Evolutionary conservation across 2,329 filamentous ascomycete species (phyloP).

Genomic region (Fusarium hainanense): DNA sequence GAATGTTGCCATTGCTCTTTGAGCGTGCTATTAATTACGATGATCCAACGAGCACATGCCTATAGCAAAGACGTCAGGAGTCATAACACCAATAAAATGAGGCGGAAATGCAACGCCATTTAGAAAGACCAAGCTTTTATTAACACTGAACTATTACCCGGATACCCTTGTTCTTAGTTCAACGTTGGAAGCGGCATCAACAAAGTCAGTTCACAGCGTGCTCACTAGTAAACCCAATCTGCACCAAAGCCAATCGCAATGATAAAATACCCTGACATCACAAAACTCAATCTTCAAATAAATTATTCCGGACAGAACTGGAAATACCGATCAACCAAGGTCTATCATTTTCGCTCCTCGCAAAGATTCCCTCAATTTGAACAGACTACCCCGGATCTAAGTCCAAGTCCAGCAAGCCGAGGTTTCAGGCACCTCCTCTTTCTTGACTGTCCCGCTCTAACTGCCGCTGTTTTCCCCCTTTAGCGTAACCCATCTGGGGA

Average conservation of each 20-base stretch:
- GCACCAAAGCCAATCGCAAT: background rate
- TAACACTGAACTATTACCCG: background rate
- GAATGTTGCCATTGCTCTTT: background rate
- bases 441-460: background rate
- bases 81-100: background rate
- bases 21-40: background rate
- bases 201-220: background rate
- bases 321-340: background rate
- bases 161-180: background rate
- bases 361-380: background rate
- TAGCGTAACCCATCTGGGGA: background rate
- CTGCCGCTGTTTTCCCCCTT: conserved; percentile 13
- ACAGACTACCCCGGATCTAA: conserved; percentile 7
- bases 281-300: background rate
- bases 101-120: background rate
- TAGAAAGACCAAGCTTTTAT: background rate
- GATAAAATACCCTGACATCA: background rate
- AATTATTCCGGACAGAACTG: background rate
- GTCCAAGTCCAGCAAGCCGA: conserved; percentile 26
- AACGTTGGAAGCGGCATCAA: background rate
- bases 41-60: background rate
- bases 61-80: background rate
- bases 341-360: background rate
- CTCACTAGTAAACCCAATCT: background rate
- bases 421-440: conserved; percentile 12